These are phyloP conservation scores for Phytophthora pistaciae DNA, from an alignment of 352 stramenopile genomes.

Conservation along the genomic window DNA sequence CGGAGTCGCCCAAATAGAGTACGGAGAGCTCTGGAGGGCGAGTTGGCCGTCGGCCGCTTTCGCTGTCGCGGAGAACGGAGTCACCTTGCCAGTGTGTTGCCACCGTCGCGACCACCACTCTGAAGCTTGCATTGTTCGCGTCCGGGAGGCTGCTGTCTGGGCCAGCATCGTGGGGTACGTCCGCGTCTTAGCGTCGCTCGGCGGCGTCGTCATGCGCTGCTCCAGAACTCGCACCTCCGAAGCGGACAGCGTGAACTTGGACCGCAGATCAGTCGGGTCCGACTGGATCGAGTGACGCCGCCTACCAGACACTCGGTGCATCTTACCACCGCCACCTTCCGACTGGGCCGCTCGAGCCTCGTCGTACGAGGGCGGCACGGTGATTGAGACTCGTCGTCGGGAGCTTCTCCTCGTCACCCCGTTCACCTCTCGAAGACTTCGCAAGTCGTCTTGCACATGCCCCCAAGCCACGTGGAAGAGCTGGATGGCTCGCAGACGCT, in stretches of 20 bases:
- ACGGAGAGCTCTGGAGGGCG: slow-evolving; percentile 6
- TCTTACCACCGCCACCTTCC: not conserved
- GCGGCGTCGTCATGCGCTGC: slow-evolving; percentile 24
- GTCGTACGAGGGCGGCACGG: slow-evolving; percentile 32
- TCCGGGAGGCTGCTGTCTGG: not conserved
- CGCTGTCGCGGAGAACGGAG: slow-evolving; percentile 8
- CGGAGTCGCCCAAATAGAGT: slow-evolving; percentile 29
- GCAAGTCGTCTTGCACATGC: slow-evolving; percentile 30
- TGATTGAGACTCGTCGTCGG: slow-evolving; percentile 46
- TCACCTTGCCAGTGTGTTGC: slow-evolving; percentile 23
- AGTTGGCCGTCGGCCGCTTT: slow-evolving; percentile 4
- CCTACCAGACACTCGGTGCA: not conserved
- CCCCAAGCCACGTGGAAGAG: slow-evolving; percentile 39
- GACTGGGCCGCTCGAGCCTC: slow-evolving; percentile 17
- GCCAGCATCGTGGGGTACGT: slow-evolving; percentile 10
- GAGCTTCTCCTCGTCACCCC: not conserved
- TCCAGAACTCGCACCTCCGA: slow-evolving; percentile 34
- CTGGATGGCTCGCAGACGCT: slow-evolving; percentile 51
- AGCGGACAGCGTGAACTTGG: slow-evolving; percentile 33
- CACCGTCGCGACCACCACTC: slow-evolving; percentile 11
- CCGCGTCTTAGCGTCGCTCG: slow-evolving; percentile 5
- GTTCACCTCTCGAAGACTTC: not conserved
- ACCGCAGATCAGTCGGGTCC: slow-evolving; percentile 23
- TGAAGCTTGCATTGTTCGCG: not conserved
- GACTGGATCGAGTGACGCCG: slow-evolving; percentile 51